These are phyloP conservation scores for Russula ochroleuca DNA, from an alignment of 768 basidiomycete genomes.

Conservation along the genomic window DNA sequence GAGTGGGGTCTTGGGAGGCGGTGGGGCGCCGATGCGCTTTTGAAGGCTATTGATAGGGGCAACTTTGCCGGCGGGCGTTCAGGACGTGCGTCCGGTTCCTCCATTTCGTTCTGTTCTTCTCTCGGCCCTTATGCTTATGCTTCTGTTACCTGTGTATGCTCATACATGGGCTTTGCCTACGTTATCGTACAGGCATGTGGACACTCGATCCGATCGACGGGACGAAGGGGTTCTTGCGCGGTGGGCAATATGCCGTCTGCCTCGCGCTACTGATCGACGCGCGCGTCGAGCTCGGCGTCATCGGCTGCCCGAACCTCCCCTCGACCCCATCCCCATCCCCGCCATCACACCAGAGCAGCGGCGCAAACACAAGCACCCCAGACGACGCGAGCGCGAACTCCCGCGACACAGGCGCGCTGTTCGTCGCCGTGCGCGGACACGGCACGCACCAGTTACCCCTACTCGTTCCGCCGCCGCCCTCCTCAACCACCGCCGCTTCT, in stretches of 20 bases:
- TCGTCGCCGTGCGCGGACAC: slow-evolving; percentile 81
- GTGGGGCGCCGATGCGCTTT: slow-evolving; percentile 52
- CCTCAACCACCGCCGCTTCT: slow-evolving; percentile 40
- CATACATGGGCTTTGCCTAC: too few species aligned
- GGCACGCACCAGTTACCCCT: slow-evolving; percentile 74
- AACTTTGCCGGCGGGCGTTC: slow-evolving; percentile 62
- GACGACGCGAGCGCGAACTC: not conserved
- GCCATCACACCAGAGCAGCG: slow-evolving; percentile 31
- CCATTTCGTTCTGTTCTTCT: not conserved
- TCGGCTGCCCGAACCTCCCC: slow-evolving; percentile 85
- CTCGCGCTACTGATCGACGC: slow-evolving; percentile 51
- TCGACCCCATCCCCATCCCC: slow-evolving; percentile 34
- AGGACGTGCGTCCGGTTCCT: slow-evolving; percentile 54
- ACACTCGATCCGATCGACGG: slow-evolving; percentile 53
- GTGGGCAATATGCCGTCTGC: slow-evolving; percentile 60
- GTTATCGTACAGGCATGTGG: slow-evolving; percentile 36
- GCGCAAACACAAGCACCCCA: slow-evolving; percentile 35
- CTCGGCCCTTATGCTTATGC: too few species aligned
- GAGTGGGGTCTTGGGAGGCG: slow-evolving; percentile 73
- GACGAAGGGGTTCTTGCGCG: slow-evolving; percentile 57
- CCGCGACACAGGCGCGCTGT: slow-evolving; percentile 63
- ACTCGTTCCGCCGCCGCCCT: slow-evolving; percentile 36
- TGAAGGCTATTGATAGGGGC: slow-evolving; percentile 86
- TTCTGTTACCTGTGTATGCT: too few species aligned
- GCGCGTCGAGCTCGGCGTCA: slow-evolving; percentile 50